phyloP scores from a whole-genome alignment of 768 basidiomycete genomes.

The Fistulinella prunicolor region DNA sequence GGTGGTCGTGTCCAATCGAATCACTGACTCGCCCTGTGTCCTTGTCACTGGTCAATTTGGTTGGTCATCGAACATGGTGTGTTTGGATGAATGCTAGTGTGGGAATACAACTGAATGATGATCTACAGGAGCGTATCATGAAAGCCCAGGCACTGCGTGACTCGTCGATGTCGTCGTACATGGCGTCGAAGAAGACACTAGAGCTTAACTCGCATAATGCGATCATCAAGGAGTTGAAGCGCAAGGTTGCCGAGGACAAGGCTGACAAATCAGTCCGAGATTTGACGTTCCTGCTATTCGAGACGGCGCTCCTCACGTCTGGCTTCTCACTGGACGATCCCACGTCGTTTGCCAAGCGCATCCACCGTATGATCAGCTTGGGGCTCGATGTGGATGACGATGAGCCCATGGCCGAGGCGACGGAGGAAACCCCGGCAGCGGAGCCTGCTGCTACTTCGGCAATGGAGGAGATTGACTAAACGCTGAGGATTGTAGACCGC shows the following conservation, averaged over 20 bases:
- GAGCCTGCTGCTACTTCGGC: slow-evolving; percentile 71
- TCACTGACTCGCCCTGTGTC: slow-evolving; percentile 94
- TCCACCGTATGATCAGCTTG: slow-evolving; percentile 93
- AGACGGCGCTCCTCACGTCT: slow-evolving; percentile 93
- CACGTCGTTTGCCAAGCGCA: slow-evolving; percentile 90
- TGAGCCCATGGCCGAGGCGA: slow-evolving; percentile 34
- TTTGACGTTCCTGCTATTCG: slow-evolving; percentile 92
- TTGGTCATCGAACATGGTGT: slow-evolving; percentile 98
- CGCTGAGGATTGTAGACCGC: slow-evolving; percentile 1
- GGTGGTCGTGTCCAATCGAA: slow-evolving; percentile 96
- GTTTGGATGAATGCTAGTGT: slow-evolving; percentile 15
- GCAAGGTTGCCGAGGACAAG: slow-evolving; percentile 95
- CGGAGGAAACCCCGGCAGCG: slow-evolving; percentile 49
- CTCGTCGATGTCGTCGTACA: slow-evolving; percentile 98
- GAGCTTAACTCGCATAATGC: slow-evolving; percentile 92
- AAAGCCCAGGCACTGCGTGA: slow-evolving; percentile 97
- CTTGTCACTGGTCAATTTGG: slow-evolving; percentile 99
- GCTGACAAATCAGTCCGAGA: slow-evolving; percentile 98
- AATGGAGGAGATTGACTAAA: slow-evolving; percentile 97
- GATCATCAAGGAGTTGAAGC: slow-evolving; percentile 95
- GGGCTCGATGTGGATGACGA: slow-evolving; percentile 89
- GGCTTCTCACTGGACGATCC: slow-evolving; percentile 97
- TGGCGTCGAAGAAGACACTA: slow-evolving; percentile 97
- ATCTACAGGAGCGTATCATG: slow-evolving; percentile 87
- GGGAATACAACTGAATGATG: slow-evolving; percentile 1